Base-by-base conservation (phyloP, 1,139 yeast species). In the Maudiozyma humilis region DNA sequence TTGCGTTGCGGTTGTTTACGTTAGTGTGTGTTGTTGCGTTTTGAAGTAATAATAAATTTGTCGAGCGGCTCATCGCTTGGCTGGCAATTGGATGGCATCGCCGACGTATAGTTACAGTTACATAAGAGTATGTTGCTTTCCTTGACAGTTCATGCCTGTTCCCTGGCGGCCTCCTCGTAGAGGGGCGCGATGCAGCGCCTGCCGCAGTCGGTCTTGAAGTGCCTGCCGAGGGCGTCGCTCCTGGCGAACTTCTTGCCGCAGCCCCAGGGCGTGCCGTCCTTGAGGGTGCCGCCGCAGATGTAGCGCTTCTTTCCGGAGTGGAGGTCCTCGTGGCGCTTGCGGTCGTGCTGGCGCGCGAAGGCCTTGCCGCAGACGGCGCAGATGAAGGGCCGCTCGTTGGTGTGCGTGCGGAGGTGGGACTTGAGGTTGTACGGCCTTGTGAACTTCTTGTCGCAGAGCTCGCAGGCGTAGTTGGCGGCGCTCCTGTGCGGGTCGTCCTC, bases 281-380 rank as follows among this genome's bases (percentile, higher is more conserved):
- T 75, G 46, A 86, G 66, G 8, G 68, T 63, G 0, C 97, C 97
- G 49, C 75, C 73, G 64, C 98, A 91, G 51, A 82, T 87, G 60
- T 77, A 91, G 57, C 83, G 76, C 69, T 87, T 89, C 62, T 85
- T 91, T 2, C 97, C 97, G 6, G 88, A 73, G 62, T 91, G 98
- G 47, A 91, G 70, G 49, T 87, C 95, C 60, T 89, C 96, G 60
- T 91, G 98, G 36, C 98, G 73, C 60, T 87, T 88, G 36, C 95
- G 70, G 64, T 91, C 98, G 59, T 91, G 97, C 59, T 88, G 96
- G 47, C 98, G 70, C 0, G 97, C 96, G 73, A 91, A 91, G 3
- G 96, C 91, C 64, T 88, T 87, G 7, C 93, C 93, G 66, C 98
- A 91, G 5, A 82, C 76, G 14, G 77, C 72, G 66, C 98, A 91